Base-by-base conservation (phyloP, 2,329 filamentous ascomycete genomes). In the Cytospora schulzeri region DNA sequence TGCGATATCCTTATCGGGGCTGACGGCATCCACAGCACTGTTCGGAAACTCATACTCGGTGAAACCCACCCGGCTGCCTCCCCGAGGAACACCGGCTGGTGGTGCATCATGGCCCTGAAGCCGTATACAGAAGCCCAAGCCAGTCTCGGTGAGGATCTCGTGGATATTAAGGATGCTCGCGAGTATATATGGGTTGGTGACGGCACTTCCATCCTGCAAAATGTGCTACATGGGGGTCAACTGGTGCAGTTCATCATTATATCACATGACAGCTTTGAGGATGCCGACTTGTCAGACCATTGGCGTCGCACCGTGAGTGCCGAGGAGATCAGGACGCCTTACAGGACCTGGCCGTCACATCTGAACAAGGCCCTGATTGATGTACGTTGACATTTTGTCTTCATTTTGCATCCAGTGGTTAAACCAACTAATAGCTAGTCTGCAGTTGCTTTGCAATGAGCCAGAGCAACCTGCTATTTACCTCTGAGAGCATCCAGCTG, bases 1-100 rank as follows among this genome's bases (percentile, higher is more conserved):
- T 72, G 75, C n/a, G 75, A 79, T 62, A 68, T 78, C n/a, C 71
- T 78, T 19, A 68, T 79, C 50, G 76, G 75, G 1, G 76, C 76
- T 8, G 77, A 79, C 58, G 77, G 77, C 19, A 75, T 78, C 7
- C 74, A 76, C 33, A 78, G 77, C 28, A 72, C 71, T 41, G 76
- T 78, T 2, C 71, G 77, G 15, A 75, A 77, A 61, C 61, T 77
- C 15, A 72, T 77, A 31, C 67, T 75, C 2, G 72, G 71, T 19
- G 65, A 69, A 17, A 56, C 71, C 48, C 70, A 73, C 22, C 66
- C 68, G 2, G 69, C 69, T 2, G 69, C 67, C 0, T 51, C 29
- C 0, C 71, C 69, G 0, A 55, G 60, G 17, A 73, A 72, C 31
- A 68, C 65, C 0, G 70, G 70, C 0, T 8, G 19, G 1, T 73